These are phyloP conservation scores for Akanthomyces uredinophilus DNA, from an alignment of 2,329 filamentous ascomycete genomes.

Conservation along the genomic window DNA sequence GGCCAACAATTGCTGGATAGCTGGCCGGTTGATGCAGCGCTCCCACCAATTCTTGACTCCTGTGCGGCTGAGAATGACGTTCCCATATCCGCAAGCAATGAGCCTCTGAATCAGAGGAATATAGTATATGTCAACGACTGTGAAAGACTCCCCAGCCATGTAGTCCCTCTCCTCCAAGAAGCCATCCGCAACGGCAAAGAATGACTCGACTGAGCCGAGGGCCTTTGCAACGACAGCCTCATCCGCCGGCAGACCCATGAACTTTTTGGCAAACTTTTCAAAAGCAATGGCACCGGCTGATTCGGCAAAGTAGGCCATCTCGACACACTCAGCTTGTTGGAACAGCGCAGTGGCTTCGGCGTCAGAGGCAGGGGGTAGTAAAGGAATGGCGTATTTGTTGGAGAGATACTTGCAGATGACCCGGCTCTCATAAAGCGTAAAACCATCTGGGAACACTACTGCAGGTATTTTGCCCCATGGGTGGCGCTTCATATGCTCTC, in stretches of 20 bases:
- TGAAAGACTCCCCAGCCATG: conserved; percentile 41
- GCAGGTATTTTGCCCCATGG: conserved; percentile 38
- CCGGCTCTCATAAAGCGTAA: conserved; percentile 42
- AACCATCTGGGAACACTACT: conserved; percentile 34
- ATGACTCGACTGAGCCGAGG: conserved; percentile 32
- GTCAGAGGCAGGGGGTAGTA: conserved; percentile 35
- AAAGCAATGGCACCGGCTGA: conserved; percentile 38
- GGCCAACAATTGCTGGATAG: conserved; percentile 31
- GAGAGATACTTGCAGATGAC: conserved; percentile 43
- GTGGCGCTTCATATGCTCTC: conserved; percentile 33
- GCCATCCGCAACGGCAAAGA: conserved; percentile 39
- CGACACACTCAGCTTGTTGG: conserved; percentile 37
- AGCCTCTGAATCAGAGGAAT: conserved; percentile 40
- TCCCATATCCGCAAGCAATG: conserved; percentile 34
- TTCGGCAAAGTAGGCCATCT: conserved; percentile 40
- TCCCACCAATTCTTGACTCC: conserved; percentile 38
- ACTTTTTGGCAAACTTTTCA: conserved; percentile 40
- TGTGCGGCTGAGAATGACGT: conserved; percentile 31
- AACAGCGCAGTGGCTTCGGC: conserved; percentile 36
- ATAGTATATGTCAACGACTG: conserved; percentile 43
- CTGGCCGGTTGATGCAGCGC: conserved; percentile 32
- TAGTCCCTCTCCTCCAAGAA: conserved; percentile 33
- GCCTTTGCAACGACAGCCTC: conserved; percentile 35
- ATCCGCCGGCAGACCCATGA: conserved; percentile 37
- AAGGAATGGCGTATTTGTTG: conserved; percentile 39